These are phyloP conservation scores for Crucibulum laeve DNA, from an alignment of 768 basidiomycete genomes.

Conservation along the genomic window DNA sequence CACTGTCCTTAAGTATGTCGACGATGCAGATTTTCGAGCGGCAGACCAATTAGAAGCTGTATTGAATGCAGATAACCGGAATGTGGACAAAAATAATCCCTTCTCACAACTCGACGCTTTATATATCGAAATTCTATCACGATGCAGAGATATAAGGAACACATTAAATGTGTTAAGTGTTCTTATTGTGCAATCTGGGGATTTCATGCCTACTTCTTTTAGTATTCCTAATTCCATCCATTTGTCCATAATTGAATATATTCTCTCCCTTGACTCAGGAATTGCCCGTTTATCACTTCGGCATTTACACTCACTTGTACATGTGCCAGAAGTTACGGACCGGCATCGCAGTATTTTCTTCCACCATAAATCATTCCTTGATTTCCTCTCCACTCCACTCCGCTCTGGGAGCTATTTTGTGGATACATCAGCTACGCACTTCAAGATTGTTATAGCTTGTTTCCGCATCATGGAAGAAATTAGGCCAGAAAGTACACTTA, in stretches of 20 bases:
- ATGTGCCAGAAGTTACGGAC: neutral
- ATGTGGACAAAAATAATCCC: conserved; percentile 2
- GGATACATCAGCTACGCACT: neutral
- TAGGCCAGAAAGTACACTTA: too few species aligned
- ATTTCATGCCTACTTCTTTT: neutral
- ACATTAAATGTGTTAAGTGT: conserved; percentile 1
- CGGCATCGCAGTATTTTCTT: neutral
- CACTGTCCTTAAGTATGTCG: conserved; percentile 18
- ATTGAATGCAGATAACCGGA: conserved; percentile 5
- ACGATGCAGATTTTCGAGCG: conserved; percentile 8
- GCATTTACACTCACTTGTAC: conserved; percentile 4
- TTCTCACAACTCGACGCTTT: conserved; percentile 9
- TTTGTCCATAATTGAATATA: conserved; percentile 2
- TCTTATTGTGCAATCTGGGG: neutral
- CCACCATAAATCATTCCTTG: neutral
- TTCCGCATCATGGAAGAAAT: too few species aligned
- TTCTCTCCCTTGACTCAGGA: conserved; percentile 3
- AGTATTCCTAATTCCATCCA: neutral
- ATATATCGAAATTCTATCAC: conserved; percentile 5
- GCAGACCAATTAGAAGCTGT: conserved; percentile 8
- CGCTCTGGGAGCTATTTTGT: neutral
- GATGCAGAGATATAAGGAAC: neutral
- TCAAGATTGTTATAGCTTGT: neutral
- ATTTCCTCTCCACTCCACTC: neutral
- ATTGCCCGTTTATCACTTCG: neutral